phyloP scores from a whole-genome alignment of 192 early-diverging fungal genomes.

The Cetraspora pellucida region DNA sequence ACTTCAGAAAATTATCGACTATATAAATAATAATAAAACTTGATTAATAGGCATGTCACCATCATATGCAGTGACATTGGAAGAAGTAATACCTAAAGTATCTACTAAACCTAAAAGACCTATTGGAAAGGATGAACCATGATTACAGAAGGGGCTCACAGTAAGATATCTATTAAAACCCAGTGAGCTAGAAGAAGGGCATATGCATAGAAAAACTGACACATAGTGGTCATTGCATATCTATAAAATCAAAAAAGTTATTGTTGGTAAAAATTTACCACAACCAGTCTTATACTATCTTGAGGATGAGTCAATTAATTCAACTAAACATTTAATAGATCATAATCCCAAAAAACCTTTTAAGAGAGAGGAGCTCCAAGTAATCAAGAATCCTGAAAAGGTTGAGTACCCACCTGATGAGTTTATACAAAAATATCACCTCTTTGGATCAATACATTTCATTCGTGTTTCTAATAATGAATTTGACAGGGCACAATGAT shows the following conservation, averaged over 20 bases:
- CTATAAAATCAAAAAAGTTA: constrained; percentile 11
- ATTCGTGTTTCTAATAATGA: no score
- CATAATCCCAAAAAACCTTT: constrained; percentile 6
- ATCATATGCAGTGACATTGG: constrained; percentile 8
- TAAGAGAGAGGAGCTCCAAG: constrained; percentile 25
- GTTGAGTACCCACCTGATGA: constrained; percentile 24
- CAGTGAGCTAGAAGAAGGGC: constrained; percentile 12
- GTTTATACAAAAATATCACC: constrained; percentile 24
- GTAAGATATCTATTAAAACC: constrained; percentile 31
- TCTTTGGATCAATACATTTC: constrained; percentile 11
- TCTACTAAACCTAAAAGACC: constrained; percentile 28
- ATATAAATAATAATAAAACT: constrained; percentile 26
- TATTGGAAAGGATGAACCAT: constrained; percentile 17
- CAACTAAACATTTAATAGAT: constrained; percentile 21
- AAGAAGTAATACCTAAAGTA: constrained; percentile 13
- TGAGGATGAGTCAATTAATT: constrained; percentile 20
- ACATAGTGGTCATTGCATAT: constrained; percentile 16
- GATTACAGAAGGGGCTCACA: constrained; percentile 16
- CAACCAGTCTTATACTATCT: no score
- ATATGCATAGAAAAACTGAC: constrained; percentile 18
- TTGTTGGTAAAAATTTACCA: constrained; percentile 15
- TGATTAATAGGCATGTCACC: constrained; percentile 3
- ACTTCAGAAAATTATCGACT: constrained; percentile 22
- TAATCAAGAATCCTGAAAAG: constrained; percentile 26
- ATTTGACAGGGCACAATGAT: not conserved